phyloP scores from a whole-genome alignment of 2,329 filamentous ascomycete species.

The Calonectria pseudoreteaudii region DNA sequence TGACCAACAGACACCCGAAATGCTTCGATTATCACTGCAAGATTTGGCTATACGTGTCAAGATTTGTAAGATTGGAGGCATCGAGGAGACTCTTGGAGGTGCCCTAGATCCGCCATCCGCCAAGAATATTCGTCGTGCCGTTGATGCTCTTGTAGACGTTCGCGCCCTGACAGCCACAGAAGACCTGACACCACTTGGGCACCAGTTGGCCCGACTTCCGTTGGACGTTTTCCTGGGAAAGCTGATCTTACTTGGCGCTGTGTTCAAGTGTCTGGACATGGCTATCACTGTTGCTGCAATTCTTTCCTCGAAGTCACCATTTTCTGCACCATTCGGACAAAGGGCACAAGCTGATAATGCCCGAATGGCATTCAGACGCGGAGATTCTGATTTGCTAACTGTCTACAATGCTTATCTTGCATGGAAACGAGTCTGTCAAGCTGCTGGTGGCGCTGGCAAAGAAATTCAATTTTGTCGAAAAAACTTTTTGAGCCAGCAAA shows the following conservation, averaged over 20 bases:
- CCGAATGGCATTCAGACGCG: conserved; percentile 81
- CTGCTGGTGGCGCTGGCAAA: conserved; percentile 69
- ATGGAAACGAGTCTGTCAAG: conserved; percentile 86
- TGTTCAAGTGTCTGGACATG: conserved; percentile 93
- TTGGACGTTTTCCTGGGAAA: conserved; percentile 96
- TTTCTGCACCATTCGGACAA: conserved; percentile 87
- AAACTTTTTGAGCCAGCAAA: conserved; percentile 92
- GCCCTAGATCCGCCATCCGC: conserved; percentile 90
- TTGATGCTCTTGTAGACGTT: conserved; percentile 94
- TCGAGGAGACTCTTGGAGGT: conserved; percentile 88
- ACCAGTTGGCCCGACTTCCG: conserved; percentile 88
- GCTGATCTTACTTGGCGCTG: conserved; percentile 84
- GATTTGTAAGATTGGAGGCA: conserved; percentile 94
- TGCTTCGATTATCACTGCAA: conserved; percentile 92
- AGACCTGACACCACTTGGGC: conserved; percentile 86
- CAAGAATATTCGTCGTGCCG: conserved; percentile 92
- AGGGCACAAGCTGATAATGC: conserved; percentile 85
- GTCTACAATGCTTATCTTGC: conserved; percentile 92
- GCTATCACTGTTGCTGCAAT: conserved; percentile 93
- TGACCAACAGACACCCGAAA: conserved; percentile 95
- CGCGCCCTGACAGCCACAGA: conserved; percentile 85
- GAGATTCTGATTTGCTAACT: conserved; percentile 92
- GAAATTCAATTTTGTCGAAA: conserved; percentile 94
- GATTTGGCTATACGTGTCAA: conserved; percentile 97
- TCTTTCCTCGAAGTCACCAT: conserved; percentile 93